Evolutionary conservation across 106 monocot genomes (phyloP), one percentile per base, ranked within the genome.

Genomic region (Phalaenopsis equestris): DNA sequence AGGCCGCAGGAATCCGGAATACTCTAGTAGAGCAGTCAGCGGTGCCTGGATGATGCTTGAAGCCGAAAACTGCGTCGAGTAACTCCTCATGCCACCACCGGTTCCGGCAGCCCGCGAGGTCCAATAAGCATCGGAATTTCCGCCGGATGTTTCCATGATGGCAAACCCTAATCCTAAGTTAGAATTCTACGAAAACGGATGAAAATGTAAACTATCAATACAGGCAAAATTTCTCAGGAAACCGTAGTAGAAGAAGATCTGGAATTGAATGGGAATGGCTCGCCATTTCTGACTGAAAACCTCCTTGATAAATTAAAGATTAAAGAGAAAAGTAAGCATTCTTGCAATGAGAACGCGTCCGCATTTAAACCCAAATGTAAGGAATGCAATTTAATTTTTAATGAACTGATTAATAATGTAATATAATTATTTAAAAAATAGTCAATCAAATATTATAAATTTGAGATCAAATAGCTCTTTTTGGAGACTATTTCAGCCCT

Each of bases 11-110:
- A 95, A 82, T 1, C 93, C 93, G 39, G 93, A 86, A 74, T 95
- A 93, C 84, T 95, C 95, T 38, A 95, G 55, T 5, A 95, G 80
- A 18, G 93, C 87, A 8, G 93, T 82, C 52, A 95, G 76, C 43
- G 89, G 95, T 67, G 91, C 87, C 84, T 87, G 95, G 74, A 95
- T 79, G 80, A 95, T 86, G 55, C 81, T 88, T 16, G 93, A 87
- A 8, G 93, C 80, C 4, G 89, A 95, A 55, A 91, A 91, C 79
- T 82, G 89, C 55, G 86, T 56, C 1, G 82, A 86, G 75, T 91
- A 92, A 67, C 90, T 52, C 83, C 90, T 79, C 24, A 82, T 78
- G 30, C 55, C 37, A 6, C 84, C 80, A 18, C 80, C 79, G 75
- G 43, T 18, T 36, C 64, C 64, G 38, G 39, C 70, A 70, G 36